phyloP scores from a whole-genome alignment of 139 green algal genomes.

The Closterium sp. region DNA sequence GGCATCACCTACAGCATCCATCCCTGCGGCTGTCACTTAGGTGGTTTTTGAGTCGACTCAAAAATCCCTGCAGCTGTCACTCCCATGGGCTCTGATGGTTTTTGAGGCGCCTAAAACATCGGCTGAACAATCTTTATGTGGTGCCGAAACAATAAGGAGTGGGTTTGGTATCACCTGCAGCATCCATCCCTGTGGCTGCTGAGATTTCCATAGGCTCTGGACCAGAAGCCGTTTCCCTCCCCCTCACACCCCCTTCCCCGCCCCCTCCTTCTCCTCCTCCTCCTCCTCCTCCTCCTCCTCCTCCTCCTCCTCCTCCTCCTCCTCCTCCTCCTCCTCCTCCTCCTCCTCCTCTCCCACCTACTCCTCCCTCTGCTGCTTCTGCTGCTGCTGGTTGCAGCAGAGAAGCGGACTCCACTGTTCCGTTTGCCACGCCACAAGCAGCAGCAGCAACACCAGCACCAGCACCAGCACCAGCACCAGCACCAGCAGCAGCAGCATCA shows the following conservation, averaged over 20 bases:
- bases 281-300: too few species aligned
- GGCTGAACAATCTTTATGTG: too few species aligned
- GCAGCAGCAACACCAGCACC: not conserved
- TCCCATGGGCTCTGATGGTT: too few species aligned
- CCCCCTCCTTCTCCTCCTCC: not conserved
- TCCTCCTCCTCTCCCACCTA: not conserved
- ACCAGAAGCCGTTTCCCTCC: not conserved
- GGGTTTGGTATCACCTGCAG: too few species aligned
- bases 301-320: not conserved
- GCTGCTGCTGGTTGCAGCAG: not conserved
- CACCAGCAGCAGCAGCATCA: slow-evolving; percentile 6
- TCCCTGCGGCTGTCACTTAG: not conserved
- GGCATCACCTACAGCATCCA: too few species aligned
- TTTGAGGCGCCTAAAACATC: too few species aligned
- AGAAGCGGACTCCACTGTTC: not conserved
- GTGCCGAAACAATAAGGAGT: too few species aligned
- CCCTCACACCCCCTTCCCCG: not conserved
- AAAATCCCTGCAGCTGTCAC: too few species aligned
- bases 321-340: too few species aligned
- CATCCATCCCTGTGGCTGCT: not conserved
- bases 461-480: not conserved
- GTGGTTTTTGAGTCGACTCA: too few species aligned
- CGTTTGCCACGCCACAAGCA: not conserved
- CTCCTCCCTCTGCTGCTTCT: not conserved
- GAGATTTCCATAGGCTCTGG: not conserved